Evolutionary conservation across 2,329 filamentous ascomycete genomes (phyloP), one percentile per base, ranked within the genome.

Genomic region (Fusarium burgessii): DNA sequence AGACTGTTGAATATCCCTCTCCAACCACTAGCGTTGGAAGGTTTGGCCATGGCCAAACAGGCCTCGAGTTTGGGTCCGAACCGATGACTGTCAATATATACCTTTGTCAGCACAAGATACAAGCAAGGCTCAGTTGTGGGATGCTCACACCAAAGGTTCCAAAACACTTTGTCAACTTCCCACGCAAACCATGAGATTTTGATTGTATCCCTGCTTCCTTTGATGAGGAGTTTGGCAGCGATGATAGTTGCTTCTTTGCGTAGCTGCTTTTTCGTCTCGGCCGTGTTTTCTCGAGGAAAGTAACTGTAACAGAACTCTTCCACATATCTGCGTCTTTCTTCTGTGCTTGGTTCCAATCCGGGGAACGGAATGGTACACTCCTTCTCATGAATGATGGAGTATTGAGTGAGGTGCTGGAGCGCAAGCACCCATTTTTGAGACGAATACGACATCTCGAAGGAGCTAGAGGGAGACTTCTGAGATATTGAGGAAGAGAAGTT

Each of bases 141-240:
- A 2, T 6, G 20, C 49, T 51, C 0, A 51, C 35, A 5, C 49
- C 49, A 52, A 20, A 27, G 18, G 7, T 12, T 12, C 25, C 49
- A 52, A 2, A 52, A 40, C 0, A 40, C 14, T 5, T 29, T 27
- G 23, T 40, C 35, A 5, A 8, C 3, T 9, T 29, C 1, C 35
- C 25, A 52, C 29, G 5, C 25, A 12, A 52, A 52, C 15, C 23
- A 9, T 13, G 49, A 29, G 12, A 40, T 33, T 17, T 10, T 4
- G 5, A 1, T 1, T 9, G 23, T 6, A n/a, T 3, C 2, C n/a
- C 3, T 52, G 1, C 2, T 17, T 0, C 4, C 12, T 3, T 32
- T 3, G 4, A 52, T 40, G 18, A 52, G 25, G 3, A n/a, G 7
- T 1, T 41, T 29, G 14, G 35, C 50, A 2, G 32, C 56, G 14